Evolutionary conservation across 1,284 basidiomycete species (phyloP).

Genomic region (Rugosomyces carneus): DNA sequence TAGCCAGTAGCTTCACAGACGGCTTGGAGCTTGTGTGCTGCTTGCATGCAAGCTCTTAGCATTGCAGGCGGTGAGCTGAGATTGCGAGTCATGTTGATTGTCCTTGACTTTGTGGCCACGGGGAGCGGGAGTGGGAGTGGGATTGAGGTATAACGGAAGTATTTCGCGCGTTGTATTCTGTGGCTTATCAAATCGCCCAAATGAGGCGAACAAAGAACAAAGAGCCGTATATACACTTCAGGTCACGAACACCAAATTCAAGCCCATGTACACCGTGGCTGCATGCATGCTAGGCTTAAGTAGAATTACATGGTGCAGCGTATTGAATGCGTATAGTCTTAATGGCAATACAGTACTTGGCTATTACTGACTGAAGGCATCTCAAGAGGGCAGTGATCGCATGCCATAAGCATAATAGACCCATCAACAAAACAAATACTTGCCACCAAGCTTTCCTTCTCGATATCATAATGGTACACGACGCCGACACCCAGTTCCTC

Average conservation of each 20-base stretch:
- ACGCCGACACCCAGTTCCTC: constrained; percentile 6
- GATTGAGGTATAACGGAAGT: too few species aligned
- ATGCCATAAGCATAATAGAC: constrained; percentile 5
- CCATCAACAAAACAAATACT: background rate
- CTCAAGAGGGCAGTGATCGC: too few species aligned
- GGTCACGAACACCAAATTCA: too few species aligned
- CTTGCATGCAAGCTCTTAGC: background rate
- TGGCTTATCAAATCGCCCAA: background rate
- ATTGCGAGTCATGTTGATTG: background rate
- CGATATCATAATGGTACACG: background rate
- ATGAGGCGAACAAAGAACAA: background rate
- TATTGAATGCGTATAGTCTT: too few species aligned
- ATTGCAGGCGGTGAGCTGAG: background rate
- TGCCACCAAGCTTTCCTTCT: background rate
- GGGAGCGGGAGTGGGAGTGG: background rate
- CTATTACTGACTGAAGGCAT: too few species aligned
- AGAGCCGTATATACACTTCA: too few species aligned
- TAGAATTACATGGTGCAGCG: too few species aligned
- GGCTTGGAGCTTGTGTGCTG: constrained; percentile 1
- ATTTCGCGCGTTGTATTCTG: too few species aligned
- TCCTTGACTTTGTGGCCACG: background rate
- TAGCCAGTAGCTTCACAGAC: constrained; percentile 1
- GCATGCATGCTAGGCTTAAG: too few species aligned
- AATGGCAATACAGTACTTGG: too few species aligned
- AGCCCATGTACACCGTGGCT: too few species aligned